Evolutionary conservation across 441 rosid species (phyloP), one percentile per base, ranked within the genome.

Genomic region (Theobroma grandiflorum): DNA sequence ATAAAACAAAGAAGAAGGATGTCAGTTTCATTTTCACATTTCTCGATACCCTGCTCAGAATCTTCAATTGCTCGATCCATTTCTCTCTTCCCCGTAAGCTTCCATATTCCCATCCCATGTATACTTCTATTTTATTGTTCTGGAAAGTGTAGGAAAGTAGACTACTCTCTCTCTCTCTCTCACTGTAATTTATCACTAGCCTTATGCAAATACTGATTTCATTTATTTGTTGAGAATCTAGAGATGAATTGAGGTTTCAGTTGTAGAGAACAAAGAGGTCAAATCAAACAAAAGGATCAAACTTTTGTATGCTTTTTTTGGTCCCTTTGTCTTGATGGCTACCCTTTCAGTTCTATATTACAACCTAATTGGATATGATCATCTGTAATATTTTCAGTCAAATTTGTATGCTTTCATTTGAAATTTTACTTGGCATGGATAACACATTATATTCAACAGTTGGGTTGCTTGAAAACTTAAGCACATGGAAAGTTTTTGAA

Each of bases 31-130:
- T 79, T 81, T 79, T 77, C 87, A 22, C 74, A 75, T 73, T 70
- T 78, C 52, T 75, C 85, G 0, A 18, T 63, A 20, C 84, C 82
- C 47, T 80, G 74, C 45, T 61, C 78, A 31, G 66, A 58, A 58
- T 57, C 40, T 58, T 40, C 77, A 58, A 40, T 57, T 40, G 66
- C 53, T 74, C 68, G 61, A 55, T 77, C 79, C 22, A 64, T 59
- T 72, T 62, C 79, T 71, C 68, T 38, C 71, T 78, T 77, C 55
- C 80, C 81, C 71, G 89, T 86, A 57, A 87, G 86, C 78, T 62
- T 73, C 50, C 38, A 1, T 22, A 14, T 57, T 4, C 66, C 11
- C 18, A 22, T 58, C 66, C 47, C 77, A 0, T 74, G 8, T 7
- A 11, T 26, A 31, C 42, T 11, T 33, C 3, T 37, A 31, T 62